Evolutionary conservation across 148 eudicot genomes (phyloP).

Genomic region (Arctostaphylos glauca): DNA sequence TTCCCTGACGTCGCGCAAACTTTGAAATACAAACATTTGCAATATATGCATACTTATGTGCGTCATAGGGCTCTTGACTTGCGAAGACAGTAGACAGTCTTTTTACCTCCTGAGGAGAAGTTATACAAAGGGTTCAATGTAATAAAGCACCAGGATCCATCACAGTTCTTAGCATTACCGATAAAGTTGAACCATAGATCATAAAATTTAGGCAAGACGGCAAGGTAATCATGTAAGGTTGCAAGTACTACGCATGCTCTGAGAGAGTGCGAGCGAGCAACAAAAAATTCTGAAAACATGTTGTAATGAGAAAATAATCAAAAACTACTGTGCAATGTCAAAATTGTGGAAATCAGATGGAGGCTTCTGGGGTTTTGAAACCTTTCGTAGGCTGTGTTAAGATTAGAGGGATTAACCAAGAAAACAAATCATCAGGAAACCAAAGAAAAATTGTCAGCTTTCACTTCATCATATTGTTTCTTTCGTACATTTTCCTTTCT

Average conservation of each 20-base stretch:
- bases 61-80: slow-evolving; percentile 50
- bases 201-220: not conserved
- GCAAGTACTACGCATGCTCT: not conserved
- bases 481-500: not conserved
- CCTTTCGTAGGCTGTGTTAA: not conserved
- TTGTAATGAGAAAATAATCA: not conserved
- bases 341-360: not conserved
- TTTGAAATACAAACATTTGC: slow-evolving; percentile 76
- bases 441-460: not conserved
- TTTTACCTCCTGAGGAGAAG: slow-evolving; percentile 43
- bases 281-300: not conserved
- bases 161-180: not conserved
- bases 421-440: not conserved
- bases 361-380: not conserved
- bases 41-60: slow-evolving; percentile 66
- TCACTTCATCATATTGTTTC: not conserved
- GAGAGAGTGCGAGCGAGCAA: not conserved
- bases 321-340: not conserved
- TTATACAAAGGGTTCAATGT: not conserved
- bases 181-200: not conserved
- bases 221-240: slow-evolving; percentile 1
- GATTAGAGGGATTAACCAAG: not conserved
- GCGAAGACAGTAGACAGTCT: slow-evolving; percentile 44
- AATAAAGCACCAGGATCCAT: slow-evolving; percentile 7
- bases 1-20: slow-evolving; percentile 64